Base-by-base conservation (phyloP, 768 basidiomycete species). In the Tephrocybe sp. region DNA sequence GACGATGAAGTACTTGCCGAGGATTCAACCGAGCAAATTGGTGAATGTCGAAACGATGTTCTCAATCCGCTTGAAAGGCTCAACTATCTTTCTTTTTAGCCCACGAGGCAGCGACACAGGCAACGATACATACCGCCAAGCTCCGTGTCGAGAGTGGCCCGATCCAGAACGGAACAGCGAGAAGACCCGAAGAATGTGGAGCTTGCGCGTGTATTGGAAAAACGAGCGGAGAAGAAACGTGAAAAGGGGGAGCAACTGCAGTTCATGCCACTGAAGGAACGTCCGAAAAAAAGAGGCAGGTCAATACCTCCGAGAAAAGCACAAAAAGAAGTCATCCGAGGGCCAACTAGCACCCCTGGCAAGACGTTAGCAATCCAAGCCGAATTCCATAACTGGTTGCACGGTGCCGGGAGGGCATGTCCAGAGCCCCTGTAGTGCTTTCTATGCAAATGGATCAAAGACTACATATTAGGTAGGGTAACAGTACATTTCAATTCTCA, bases 1-100 rank as follows among this genome's bases (percentile, higher is more conserved):
- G 97, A 98, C 97, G 49, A 96, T 98, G 93, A 96, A 96, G 64
- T 99, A 99, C 66, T 73, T 99, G 51, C 95, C 95, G 8, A 89
- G 84, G 62, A 98, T 98, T 77, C 97, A 95, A 95, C 92, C 5
- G 97, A 98, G 69, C 96, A 98, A 78, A 86, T 99, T 59, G 93
- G 96, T 96, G 64, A 66, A 93, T 78, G 31, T 37, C 31, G 16
- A 38, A 12, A 35, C 26, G 34, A 39, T 16, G 36, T 31, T 37
- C 1, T 16, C 7, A 37, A 21, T 30, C 18, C 24, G 30, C 9
- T 47, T 38, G 15, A 43, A 9, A 44, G 22, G 34, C 25, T 28
- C 39, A 22, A 19, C 18, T 2, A 13, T 44, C 18, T 18, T 44
- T 35, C 7, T 38, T 42, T 38, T 15, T 28, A 98, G 97, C 95